phyloP scores from a whole-genome alignment of 345 rosid species.

The Camelina laxa region DNA sequence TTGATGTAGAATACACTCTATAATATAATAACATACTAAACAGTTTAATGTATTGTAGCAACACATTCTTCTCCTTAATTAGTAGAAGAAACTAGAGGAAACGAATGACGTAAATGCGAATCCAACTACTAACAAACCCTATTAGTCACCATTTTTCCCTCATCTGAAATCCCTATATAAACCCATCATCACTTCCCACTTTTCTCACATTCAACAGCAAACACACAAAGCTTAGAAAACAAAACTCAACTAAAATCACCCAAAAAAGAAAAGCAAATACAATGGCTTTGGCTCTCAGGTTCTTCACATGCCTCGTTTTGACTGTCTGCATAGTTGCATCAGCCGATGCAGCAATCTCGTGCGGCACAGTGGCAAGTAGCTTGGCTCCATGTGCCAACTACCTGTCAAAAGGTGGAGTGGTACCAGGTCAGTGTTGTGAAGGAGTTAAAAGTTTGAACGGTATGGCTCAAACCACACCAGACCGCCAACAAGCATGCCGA shows the following conservation, averaged over 20 bases:
- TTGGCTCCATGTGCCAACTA: slow-evolving; percentile 46
- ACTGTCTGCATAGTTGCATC: slow-evolving; percentile 14
- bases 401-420: slow-evolving; percentile 22
- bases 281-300: slow-evolving; percentile 11
- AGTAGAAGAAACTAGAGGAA: background rate
- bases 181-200: background rate
- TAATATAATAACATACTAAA: background rate
- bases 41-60: too few relatives aligned
- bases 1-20: background rate
- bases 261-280: background rate
- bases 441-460: slow-evolving; percentile 43
- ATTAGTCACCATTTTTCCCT: background rate
- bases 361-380: slow-evolving; percentile 37
- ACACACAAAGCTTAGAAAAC: background rate
- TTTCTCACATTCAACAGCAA: slow-evolving; percentile 21
- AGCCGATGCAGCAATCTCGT: slow-evolving; percentile 42
- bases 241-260: background rate
- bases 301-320: slow-evolving; percentile 4
- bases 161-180: slow-evolving; percentile 14
- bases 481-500: slow-evolving; percentile 54
- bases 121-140: slow-evolving; percentile 33
- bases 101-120: slow-evolving; percentile 5
- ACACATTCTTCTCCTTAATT: background rate
- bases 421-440: slow-evolving; percentile 47
- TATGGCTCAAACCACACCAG: slow-evolving; percentile 49